These are phyloP conservation scores for Penicillium roqueforti DNA, from an alignment of 495 filamentous ascomycete genomes.

Conservation along the genomic window DNA sequence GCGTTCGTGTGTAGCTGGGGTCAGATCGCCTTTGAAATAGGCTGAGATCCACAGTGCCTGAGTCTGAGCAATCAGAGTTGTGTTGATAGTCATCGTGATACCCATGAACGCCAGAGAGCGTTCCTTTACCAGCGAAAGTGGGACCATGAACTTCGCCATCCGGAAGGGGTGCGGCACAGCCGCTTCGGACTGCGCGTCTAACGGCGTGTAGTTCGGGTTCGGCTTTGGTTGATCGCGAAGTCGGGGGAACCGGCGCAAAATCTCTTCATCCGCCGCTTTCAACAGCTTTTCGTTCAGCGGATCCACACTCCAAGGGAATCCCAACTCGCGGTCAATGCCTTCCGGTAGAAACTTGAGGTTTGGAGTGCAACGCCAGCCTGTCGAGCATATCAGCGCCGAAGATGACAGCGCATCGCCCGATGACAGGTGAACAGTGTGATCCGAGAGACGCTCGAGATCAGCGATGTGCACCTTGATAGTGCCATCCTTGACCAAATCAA, in stretches of 20 bases:
- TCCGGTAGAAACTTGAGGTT: slow-evolving; percentile 60
- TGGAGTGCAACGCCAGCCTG: slow-evolving; percentile 63
- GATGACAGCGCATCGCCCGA: slow-evolving; percentile 48
- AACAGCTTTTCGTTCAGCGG: slow-evolving; percentile 26
- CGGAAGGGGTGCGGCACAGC: slow-evolving; percentile 40
- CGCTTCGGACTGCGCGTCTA: slow-evolving; percentile 29
- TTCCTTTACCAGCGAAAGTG: slow-evolving; percentile 51
- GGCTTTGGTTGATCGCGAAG: slow-evolving; percentile 43
- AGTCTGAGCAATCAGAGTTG: slow-evolving; percentile 57
- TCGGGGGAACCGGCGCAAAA: slow-evolving; percentile 62
- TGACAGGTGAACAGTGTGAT: slow-evolving; percentile 50
- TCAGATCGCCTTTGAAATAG: slow-evolving; percentile 50
- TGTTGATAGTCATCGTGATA: slow-evolving; percentile 59
- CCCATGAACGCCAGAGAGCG: slow-evolving; percentile 66
- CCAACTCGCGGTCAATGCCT: slow-evolving; percentile 35
- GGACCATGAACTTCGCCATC: slow-evolving; percentile 68
- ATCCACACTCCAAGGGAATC: slow-evolving; percentile 35
- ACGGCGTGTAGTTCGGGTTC: slow-evolving; percentile 30
- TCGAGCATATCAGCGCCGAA: slow-evolving; percentile 66
- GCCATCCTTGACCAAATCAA: slow-evolving; percentile 55
- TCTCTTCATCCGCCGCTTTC: slow-evolving; percentile 57
- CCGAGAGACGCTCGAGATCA: slow-evolving; percentile 52
- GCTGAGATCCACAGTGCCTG: slow-evolving; percentile 72
- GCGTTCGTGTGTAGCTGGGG: slow-evolving; percentile 21
- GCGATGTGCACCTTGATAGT: slow-evolving; percentile 58